A percentile compares a stretch with the other conserved stretches of the same genome.
phyloP scores from a whole-genome alignment of 202 grass and related monocot species.

The Setaria viridis region DNA sequence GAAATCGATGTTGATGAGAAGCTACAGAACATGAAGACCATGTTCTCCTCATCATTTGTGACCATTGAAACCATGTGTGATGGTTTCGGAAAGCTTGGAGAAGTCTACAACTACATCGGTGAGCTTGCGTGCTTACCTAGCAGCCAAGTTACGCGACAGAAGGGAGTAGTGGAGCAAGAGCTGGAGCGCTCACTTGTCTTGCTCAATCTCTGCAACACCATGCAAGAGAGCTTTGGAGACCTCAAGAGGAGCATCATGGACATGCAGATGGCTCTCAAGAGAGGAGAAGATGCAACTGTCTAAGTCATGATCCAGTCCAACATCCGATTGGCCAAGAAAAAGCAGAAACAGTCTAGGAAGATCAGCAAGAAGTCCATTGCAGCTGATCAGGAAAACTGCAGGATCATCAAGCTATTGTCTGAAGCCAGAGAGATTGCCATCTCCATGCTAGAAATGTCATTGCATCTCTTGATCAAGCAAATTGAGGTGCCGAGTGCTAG shows the following conservation, averaged over 20 bases:
- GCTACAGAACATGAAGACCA: slow-evolving; percentile 6
- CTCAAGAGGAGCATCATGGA: neutral
- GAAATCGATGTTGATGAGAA: neutral
- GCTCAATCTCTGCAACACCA: neutral
- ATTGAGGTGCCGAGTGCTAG: neutral
- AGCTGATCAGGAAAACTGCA: slow-evolving; percentile 3
- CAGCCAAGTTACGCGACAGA: slow-evolving; percentile 20
- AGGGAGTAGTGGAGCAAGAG: neutral
- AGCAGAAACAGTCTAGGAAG: neutral
- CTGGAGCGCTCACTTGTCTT: neutral
- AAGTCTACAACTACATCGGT: neutral
- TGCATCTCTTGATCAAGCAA: neutral
- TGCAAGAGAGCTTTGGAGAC: neutral
- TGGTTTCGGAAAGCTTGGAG: slow-evolving; percentile 13
- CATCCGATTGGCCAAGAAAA: slow-evolving; percentile 11
- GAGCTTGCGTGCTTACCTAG: neutral
- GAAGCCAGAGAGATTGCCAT: slow-evolving; percentile 2
- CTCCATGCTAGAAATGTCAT: neutral
- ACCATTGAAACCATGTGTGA: neutral
- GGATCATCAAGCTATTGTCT: slow-evolving; percentile 12
- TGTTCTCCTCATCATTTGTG: neutral
- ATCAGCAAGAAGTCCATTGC: slow-evolving; percentile 10
- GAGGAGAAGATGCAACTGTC: neutral
- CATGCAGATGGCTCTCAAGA: slow-evolving; percentile 1
- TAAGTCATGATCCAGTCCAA: neutral